Evolutionary conservation across 345 rosid species (phyloP).

Genomic region (Raphanus sativus): DNA sequence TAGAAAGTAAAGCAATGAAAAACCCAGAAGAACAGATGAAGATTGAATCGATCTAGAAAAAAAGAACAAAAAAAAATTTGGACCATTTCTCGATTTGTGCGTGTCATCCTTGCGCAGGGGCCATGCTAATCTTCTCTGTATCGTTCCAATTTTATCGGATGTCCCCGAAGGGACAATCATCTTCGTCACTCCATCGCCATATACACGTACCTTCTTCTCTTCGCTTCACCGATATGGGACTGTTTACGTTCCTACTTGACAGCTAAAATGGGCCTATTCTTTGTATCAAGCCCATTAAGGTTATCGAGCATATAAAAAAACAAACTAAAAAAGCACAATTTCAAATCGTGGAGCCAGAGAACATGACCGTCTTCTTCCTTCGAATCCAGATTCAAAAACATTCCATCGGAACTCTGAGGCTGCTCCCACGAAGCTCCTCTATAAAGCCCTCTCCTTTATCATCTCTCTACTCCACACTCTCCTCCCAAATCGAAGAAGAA

Average conservation of each 20-base stretch:
- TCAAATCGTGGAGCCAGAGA: background rate
- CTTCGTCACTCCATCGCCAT: background rate
- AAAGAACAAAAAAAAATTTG: background rate
- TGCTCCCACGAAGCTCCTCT: constrained; percentile 16
- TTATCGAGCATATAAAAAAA: background rate
- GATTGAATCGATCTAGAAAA: background rate
- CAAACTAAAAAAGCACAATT: background rate
- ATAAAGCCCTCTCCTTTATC: background rate
- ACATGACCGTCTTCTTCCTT: constrained; percentile 3
- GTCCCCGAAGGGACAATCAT: background rate
- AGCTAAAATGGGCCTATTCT: background rate
- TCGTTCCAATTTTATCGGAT: background rate
- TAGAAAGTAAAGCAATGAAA: background rate
- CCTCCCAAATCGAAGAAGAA: constrained; percentile 21
- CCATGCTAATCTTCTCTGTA: background rate
- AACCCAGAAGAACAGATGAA: background rate
- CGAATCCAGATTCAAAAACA: constrained; percentile 5
- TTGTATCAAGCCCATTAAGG: background rate
- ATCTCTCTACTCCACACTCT: constrained; percentile 14
- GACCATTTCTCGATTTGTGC: background rate
- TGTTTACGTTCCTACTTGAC: background rate
- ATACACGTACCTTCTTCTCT: background rate
- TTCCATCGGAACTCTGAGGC: background rate
- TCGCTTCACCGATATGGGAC: background rate
- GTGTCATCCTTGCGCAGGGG: background rate